Conservation (phyloP, 2,329 filamentous ascomycete species). For the Cadophora sp. region DNA sequence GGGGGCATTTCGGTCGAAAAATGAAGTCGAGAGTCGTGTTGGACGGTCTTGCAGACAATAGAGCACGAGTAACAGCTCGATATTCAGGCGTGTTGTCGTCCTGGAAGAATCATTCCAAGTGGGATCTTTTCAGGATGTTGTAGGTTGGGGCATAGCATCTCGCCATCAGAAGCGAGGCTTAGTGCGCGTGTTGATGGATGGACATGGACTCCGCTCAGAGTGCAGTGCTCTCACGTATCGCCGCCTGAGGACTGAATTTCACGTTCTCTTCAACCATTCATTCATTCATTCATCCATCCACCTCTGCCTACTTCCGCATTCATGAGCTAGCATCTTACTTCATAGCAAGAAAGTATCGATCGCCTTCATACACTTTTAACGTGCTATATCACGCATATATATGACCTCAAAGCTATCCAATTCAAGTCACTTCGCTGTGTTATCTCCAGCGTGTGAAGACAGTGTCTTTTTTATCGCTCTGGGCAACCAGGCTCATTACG, state of each 20-base stretch:
- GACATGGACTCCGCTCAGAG: neutral
- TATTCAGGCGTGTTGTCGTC: conserved; percentile 12
- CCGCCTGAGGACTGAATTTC: neutral
- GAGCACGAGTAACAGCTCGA: conserved; percentile 17
- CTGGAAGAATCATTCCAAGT: conserved; percentile 15
- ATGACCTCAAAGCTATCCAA: neutral
- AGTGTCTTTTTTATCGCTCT: conserved; percentile 21
- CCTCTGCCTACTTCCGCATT: neutral
- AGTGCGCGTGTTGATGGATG: neutral
- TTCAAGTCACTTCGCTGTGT: neutral
- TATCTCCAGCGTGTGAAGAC: conserved; percentile 13
- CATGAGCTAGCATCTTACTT: neutral
- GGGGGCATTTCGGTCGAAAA: conserved; percentile 26
- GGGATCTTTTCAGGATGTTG: conserved; percentile 31
- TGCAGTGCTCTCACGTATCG: neutral
- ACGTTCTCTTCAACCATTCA: too few relatives aligned
- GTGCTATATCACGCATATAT: neutral
- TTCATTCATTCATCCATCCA: too few relatives aligned
- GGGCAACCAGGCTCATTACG: conserved; percentile 21
- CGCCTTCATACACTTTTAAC: neutral
- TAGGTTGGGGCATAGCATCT: conserved; percentile 21
- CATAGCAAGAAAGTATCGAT: neutral
- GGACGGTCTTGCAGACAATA: conserved; percentile 7
- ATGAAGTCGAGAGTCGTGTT: neutral
- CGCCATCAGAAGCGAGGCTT: conserved; percentile 19